Base-by-base conservation (phyloP, 1,284 basidiomycete species). In the Pholiota adiposa region DNA sequence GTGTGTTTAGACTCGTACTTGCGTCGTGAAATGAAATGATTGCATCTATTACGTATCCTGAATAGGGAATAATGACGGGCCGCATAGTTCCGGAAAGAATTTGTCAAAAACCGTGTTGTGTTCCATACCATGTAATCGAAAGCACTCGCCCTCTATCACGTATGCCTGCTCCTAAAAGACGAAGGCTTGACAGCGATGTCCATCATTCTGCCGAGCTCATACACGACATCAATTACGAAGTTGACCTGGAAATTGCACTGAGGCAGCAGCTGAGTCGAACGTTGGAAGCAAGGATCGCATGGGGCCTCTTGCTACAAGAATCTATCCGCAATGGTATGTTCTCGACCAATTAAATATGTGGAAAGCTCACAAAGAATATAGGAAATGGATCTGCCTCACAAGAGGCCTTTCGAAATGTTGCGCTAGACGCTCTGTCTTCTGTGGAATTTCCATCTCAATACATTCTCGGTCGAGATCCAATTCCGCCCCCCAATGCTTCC, bases 171-270 rank as follows among this genome's bases (percentile, higher is more conserved):
- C n/a, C n/a, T n/a, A n/a, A n/a, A n/a, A n/a, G n/a, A n/a, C n/a
- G n/a, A n/a, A n/a, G n/a, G n/a, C n/a, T n/a, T n/a, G n/a, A n/a
- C n/a, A n/a, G n/a, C n/a, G n/a, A n/a, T n/a, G n/a, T n/a, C n/a
- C n/a, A n/a, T n/a, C n/a, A n/a, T n/a, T 31, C 59, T 2, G 48
- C 46, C 4, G 23, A 51, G 4, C 16, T 66, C 44, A 27, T 58
- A 21, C 53, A 65, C 56, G 74, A 76, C 40, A 62, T 78, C 36
- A 59, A 65, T 34, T 64, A 72, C 4, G 87, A 92, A 67, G 71
- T 92, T 21, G 80, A 86, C 67, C 71, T 89, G 27, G 90, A 92
- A 68, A 84, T 92, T 41, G 76, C 81, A 3, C 67, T 91, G 16
- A 80, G 86, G 53, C 71, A 82, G 59, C 80, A 85, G 53, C 72